phyloP scores from a whole-genome alignment of 2,329 filamentous ascomycete species.

The Fusarium anguioides region DNA sequence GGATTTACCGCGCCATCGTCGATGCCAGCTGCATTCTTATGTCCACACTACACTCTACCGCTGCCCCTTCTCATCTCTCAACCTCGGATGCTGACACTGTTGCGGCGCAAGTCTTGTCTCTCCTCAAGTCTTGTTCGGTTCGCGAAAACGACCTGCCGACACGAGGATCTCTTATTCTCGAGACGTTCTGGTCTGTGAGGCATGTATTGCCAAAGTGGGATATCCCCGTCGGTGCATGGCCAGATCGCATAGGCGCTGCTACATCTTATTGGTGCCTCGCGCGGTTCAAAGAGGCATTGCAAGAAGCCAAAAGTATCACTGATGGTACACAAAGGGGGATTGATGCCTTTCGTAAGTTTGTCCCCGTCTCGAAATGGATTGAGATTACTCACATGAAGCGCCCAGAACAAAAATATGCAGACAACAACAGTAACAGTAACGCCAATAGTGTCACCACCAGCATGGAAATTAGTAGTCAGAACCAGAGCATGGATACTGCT shows the following conservation, averaged over 20 bases:
- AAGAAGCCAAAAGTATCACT: slow-evolving; percentile 50
- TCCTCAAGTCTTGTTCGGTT: slow-evolving; percentile 57
- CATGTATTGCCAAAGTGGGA: slow-evolving; percentile 54
- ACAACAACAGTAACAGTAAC: not conserved
- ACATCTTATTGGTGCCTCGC: slow-evolving; percentile 63
- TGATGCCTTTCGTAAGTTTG: slow-evolving; percentile 47
- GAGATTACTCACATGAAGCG: not conserved
- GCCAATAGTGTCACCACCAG: not conserved
- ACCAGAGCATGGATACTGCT: slow-evolving; percentile 34
- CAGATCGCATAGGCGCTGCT: slow-evolving; percentile 60
- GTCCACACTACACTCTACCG: slow-evolving; percentile 59
- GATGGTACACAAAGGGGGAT: slow-evolving; percentile 47
- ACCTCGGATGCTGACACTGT: slow-evolving; percentile 47
- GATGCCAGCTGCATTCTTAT: slow-evolving; percentile 59
- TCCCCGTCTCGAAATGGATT: not conserved
- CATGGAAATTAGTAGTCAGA: slow-evolving; percentile 20
- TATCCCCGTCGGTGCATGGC: slow-evolving; percentile 55
- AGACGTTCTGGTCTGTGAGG: slow-evolving; percentile 60
- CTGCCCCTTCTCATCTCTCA: slow-evolving; percentile 48
- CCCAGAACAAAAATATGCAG: slow-evolving; percentile 6
- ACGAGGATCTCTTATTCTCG: slow-evolving; percentile 59
- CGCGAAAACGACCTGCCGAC: slow-evolving; percentile 61
- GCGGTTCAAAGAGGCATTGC: slow-evolving; percentile 58
- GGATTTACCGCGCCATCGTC: slow-evolving; percentile 60
- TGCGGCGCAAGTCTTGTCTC: slow-evolving; percentile 49